These are phyloP conservation scores for Xylaria nigripes DNA, from an alignment of 495 filamentous ascomycete genomes.

Conservation along the genomic window DNA sequence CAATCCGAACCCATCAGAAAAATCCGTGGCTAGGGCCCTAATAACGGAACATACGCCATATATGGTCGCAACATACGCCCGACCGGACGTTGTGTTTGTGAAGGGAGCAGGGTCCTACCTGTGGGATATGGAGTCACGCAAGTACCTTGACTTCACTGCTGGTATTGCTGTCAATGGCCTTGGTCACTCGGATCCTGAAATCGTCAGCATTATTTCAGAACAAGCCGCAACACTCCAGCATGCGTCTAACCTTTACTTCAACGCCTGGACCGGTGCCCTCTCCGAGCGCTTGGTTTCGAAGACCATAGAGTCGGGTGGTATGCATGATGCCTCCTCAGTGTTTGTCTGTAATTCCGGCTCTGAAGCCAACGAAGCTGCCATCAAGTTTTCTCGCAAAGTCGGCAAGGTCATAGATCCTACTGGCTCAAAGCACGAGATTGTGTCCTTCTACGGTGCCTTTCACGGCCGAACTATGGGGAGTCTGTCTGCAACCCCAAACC, in stretches of 20 bases:
- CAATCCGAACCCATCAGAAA: constrained; percentile 67
- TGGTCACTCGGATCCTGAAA: constrained; percentile 73
- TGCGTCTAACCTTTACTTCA: constrained; percentile 91
- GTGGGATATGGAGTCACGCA: constrained; percentile 81
- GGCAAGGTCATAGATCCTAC: constrained; percentile 64
- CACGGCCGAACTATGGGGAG: constrained; percentile 94
- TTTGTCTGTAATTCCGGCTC: constrained; percentile 94
- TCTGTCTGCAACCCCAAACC: constrained; percentile 91
- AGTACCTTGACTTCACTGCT: constrained; percentile 88
- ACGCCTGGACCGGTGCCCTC: constrained; percentile 82
- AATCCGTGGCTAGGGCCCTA: constrained; percentile 69
- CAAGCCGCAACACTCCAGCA: constrained; percentile 81
- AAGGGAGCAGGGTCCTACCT: constrained; percentile 79
- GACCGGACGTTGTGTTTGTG: constrained; percentile 83
- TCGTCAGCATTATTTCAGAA: constrained; percentile 56
- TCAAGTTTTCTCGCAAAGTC: constrained; percentile 92
- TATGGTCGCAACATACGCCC: constrained; percentile 93
- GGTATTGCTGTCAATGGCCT: constrained; percentile 94
- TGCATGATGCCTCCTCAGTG: constrained; percentile 70
- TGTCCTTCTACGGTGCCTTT: constrained; percentile 86
- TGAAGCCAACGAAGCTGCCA: constrained; percentile 94
- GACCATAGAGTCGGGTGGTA: constrained; percentile 65
- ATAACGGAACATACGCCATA: constrained; percentile 64
- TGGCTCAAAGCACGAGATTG: constrained; percentile 69
- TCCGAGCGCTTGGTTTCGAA: constrained; percentile 75